Percentiles rank a stretch among this genome's conserved stretches.
Evolutionary conservation across 1,139 yeast species (phyloP).

Genomic region (Debaryomyces psychrophilus): DNA sequence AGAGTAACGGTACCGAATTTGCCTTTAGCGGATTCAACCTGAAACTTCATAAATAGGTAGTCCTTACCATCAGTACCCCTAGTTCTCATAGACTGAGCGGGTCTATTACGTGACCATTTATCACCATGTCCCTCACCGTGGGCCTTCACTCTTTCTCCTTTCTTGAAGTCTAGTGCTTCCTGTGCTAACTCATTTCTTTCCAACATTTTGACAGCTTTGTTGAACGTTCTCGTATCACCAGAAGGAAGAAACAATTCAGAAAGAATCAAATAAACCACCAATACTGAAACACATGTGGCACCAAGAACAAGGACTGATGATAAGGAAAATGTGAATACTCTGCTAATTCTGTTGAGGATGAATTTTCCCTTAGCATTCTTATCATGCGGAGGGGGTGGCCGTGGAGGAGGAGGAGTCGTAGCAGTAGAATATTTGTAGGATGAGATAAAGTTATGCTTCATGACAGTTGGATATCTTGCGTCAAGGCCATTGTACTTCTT

Average conservation of each 20-base stretch:
- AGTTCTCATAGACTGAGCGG: slow-evolving; percentile 60
- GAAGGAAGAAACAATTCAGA: slow-evolving; percentile 84
- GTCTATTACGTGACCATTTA: slow-evolving; percentile 87
- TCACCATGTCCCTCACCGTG: slow-evolving; percentile 75
- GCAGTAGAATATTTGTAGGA: slow-evolving; percentile 6
- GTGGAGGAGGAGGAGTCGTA: slow-evolving; percentile 21
- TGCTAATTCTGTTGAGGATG: slow-evolving; percentile 44
- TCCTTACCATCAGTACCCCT: slow-evolving; percentile 75
- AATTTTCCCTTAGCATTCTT: slow-evolving; percentile 45
- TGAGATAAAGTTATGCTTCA: not conserved
- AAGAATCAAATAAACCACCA: slow-evolving; percentile 75
- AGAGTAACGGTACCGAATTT: slow-evolving; percentile 68
- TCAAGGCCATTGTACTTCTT: not conserved
- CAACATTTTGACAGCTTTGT: slow-evolving; percentile 76
- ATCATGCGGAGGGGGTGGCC: slow-evolving; percentile 41
- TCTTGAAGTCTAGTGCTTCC: slow-evolving; percentile 54
- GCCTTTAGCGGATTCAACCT: slow-evolving; percentile 66
- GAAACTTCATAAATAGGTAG: slow-evolving; percentile 82
- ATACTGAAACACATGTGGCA: slow-evolving; percentile 65
- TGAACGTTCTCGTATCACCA: slow-evolving; percentile 88
- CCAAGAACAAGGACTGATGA: slow-evolving; percentile 67
- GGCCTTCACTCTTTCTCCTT: slow-evolving; percentile 71
- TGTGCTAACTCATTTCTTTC: slow-evolving; percentile 69
- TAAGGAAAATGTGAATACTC: slow-evolving; percentile 62
- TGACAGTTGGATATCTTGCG: not conserved